Conservation (phyloP, 2,329 filamentous ascomycete species). For the Aspergillus ruber region DNA sequence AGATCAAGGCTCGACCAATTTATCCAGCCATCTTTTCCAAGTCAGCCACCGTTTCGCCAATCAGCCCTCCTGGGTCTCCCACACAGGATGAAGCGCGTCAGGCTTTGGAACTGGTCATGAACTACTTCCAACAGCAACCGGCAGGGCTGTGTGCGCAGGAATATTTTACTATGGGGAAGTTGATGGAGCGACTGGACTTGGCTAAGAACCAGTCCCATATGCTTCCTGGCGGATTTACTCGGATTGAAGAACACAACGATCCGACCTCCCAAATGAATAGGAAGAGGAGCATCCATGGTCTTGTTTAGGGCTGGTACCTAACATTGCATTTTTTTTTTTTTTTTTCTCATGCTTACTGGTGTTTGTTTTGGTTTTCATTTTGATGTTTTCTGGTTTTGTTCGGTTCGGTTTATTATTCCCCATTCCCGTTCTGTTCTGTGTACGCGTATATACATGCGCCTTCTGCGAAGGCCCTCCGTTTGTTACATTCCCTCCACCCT, state of each 20-base stretch:
- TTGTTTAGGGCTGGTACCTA: conserved; percentile 12
- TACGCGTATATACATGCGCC: not conserved
- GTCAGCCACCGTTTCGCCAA: conserved; percentile 40
- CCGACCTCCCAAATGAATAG: conserved; percentile 33
- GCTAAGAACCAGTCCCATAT: conserved; percentile 44
- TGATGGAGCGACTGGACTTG: conserved; percentile 79
- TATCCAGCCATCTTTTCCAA: conserved; percentile 33
- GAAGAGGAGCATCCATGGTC: conserved; percentile 42
- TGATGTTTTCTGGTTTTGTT: not conserved
- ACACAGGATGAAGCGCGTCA: conserved; percentile 79
- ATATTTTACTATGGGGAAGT: conserved; percentile 67
- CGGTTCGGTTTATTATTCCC: not conserved
- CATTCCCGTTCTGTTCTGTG: not conserved
- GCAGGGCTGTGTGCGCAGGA: conserved; percentile 70
- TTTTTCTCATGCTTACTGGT: not conserved
- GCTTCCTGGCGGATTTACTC: conserved; percentile 39
- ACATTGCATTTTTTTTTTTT: too few species aligned
- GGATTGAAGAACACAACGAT: conserved; percentile 39
- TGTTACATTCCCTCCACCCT: not conserved
- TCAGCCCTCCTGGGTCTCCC: conserved; percentile 58
- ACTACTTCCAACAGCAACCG: conserved; percentile 69
- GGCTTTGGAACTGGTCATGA: conserved; percentile 74
- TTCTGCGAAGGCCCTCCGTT: not conserved
- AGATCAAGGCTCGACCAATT: conserved; percentile 38
- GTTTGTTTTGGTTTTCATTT: not conserved